Conservation (phyloP, 2,329 filamentous ascomycete species). For the Cladosporium phlei region DNA sequence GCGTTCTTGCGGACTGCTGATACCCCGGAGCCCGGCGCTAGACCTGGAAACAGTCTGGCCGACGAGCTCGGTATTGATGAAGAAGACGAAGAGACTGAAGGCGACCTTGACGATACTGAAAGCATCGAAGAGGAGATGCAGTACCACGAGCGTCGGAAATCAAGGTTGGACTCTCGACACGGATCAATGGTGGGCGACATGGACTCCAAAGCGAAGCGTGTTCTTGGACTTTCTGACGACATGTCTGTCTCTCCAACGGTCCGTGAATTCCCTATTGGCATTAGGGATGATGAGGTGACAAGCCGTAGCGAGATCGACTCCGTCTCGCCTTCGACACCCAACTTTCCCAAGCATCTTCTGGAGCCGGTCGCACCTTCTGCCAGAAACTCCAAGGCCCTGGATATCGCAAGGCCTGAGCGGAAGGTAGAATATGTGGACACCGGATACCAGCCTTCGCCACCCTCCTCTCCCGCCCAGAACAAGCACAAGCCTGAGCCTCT, state of each 20-base stretch:
- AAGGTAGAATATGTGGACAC: conserved; percentile 61
- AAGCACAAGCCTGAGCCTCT: conserved; percentile 8
- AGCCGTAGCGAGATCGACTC: conserved; percentile 33
- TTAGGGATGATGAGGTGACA: not conserved
- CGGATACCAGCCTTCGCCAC: conserved; percentile 80
- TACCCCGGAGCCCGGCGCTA: conserved; percentile 51
- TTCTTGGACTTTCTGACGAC: conserved; percentile 34
- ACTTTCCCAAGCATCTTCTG: conserved; percentile 1
- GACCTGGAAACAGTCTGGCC: conserved; percentile 70
- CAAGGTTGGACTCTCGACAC: conserved; percentile 38
- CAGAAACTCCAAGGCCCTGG: not conserved
- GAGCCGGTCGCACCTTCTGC: not conserved
- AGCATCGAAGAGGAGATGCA: conserved; percentile 47
- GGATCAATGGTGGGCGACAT: conserved; percentile 30
- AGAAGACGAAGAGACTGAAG: conserved; percentile 57
- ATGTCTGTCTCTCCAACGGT: conserved; percentile 3
- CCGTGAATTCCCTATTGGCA: conserved; percentile 1
- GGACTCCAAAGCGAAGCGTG: conserved; percentile 44
- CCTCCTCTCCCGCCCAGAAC: conserved; percentile 61
- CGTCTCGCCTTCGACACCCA: not conserved
- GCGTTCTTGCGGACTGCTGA: conserved; percentile 19
- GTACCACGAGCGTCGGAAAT: conserved; percentile 37
- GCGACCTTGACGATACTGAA: conserved; percentile 59
- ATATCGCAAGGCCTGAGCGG: conserved; percentile 13
- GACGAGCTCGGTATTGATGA: conserved; percentile 87